Percentiles rank a stretch among this genome's conserved stretches.
phyloP scores from a whole-genome alignment of 148 eudicot species.

The Cornus florida region DNA sequence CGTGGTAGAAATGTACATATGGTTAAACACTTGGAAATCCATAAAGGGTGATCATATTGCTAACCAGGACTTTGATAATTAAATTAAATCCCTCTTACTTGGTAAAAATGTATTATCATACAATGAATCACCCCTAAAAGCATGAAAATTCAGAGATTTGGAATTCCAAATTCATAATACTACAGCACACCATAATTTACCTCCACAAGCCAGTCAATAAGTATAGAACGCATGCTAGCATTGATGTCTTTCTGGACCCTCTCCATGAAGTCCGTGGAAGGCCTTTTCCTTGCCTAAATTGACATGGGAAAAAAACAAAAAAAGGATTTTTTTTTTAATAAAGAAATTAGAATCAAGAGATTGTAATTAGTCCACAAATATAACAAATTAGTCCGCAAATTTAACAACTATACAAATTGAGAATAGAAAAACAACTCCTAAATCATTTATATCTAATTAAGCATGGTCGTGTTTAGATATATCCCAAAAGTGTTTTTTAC shows the following conservation, averaged over 20 bases:
- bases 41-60: not conserved
- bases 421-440: too few relatives aligned
- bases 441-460: too few relatives aligned
- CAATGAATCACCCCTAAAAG: not conserved
- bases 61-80: not conserved
- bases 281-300: conserved; percentile 78
- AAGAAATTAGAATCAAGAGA: not conserved
- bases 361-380: not conserved
- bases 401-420: not conserved
- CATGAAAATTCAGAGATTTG: too few relatives aligned
- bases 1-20: not conserved
- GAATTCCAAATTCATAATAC: not conserved
- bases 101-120: not conserved
- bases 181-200: conserved; percentile 30
- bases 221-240: conserved; percentile 89
- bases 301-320: not conserved
- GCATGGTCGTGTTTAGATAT: too few relatives aligned
- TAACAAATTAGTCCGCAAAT: not conserved
- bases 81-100: not conserved
- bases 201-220: conserved; percentile 98
- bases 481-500: too few relatives aligned
- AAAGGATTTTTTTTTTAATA: not conserved
- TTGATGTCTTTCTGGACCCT: conserved; percentile 85
- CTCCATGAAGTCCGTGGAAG: conserved; percentile 78
- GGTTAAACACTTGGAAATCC: not conserved